phyloP scores from a whole-genome alignment of 495 filamentous ascomycete genomes.

The Lophium mytilinum region DNA sequence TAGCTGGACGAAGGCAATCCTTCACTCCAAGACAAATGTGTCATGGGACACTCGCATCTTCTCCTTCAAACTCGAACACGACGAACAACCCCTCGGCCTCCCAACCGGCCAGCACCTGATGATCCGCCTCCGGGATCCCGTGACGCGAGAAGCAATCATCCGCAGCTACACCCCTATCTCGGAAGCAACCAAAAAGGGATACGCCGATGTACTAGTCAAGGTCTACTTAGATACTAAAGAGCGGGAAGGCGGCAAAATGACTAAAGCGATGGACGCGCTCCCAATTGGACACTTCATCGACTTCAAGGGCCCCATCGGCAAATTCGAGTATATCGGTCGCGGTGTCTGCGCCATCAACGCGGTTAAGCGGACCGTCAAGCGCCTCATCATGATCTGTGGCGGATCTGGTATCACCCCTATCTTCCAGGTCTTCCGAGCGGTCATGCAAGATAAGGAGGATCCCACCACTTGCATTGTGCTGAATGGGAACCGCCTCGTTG shows the following conservation, averaged over 20 bases:
- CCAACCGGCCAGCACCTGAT: constrained; percentile 87
- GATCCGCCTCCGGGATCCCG: constrained; percentile 68
- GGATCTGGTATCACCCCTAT: constrained; percentile 90
- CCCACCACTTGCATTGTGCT: constrained; percentile 60
- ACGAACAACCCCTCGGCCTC: constrained; percentile 63
- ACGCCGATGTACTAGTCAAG: constrained; percentile 72
- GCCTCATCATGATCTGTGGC: constrained; percentile 83
- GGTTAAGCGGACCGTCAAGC: constrained; percentile 48
- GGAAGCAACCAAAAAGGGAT: constrained; percentile 49
- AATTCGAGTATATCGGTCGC: constrained; percentile 70
- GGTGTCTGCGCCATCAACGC: constrained; percentile 59
- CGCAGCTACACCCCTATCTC: constrained; percentile 87
- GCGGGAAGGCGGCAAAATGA: constrained; percentile 72
- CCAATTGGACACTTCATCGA: constrained; percentile 64
- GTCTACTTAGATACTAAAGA: constrained; percentile 63
- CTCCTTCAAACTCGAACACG: constrained; percentile 68
- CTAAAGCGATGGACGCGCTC: constrained; percentile 65
- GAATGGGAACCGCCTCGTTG: constrained; percentile 69
- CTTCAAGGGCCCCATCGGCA: constrained; percentile 86
- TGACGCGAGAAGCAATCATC: constrained; percentile 63
- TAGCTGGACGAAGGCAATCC: constrained; percentile 60
- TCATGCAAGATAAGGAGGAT: constrained; percentile 55
- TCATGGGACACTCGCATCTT: constrained; percentile 83
- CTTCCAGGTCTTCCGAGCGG: constrained; percentile 76
- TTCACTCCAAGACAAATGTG: constrained; percentile 55